Percentiles rank a stretch among this genome's conserved stretches.
Conservation (phyloP, 139 green algal genomes). For the Tetradesmus obliquus region DNA sequence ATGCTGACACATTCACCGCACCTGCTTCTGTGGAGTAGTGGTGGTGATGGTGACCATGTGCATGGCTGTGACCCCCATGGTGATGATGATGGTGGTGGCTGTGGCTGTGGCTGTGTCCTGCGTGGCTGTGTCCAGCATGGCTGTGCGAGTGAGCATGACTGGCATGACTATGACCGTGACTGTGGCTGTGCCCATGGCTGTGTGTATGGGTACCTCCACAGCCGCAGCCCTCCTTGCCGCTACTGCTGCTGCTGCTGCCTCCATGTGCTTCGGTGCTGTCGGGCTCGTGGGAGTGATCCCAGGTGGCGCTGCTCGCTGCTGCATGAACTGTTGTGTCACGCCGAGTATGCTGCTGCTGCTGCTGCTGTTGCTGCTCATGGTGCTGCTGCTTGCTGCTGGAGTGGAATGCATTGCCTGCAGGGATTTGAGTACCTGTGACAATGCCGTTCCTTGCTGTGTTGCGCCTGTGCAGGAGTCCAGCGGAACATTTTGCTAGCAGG, state of each 20-base stretch:
- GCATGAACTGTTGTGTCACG: constrained; percentile 2
- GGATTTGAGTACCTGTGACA: neutral
- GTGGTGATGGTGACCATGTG: constrained; percentile 42
- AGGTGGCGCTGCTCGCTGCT: constrained; percentile 4
- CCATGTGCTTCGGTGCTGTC: neutral
- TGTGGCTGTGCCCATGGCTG: constrained; percentile 9
- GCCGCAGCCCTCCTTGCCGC: neutral
- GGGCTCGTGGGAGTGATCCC: neutral
- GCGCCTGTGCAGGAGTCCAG: neutral
- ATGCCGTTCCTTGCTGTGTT: neutral
- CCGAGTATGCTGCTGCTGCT: neutral
- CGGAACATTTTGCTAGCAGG: neutral
- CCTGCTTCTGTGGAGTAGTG: constrained; percentile 12
- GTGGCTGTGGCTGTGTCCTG: constrained; percentile 43
- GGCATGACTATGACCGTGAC: neutral
- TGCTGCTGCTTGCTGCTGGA: constrained; percentile 15
- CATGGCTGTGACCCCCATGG: neutral
- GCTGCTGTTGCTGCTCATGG: neutral
- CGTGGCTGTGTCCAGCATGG: constrained; percentile 25
- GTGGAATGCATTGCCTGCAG: constrained; percentile 10
- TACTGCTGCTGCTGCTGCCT: constrained; percentile 1
- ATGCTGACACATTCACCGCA: constrained; percentile 37
- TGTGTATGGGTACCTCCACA: neutral
- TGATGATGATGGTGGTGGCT: constrained; percentile 44
- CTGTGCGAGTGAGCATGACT: constrained; percentile 15